These are phyloP conservation scores for Teunomyces lycoperdinae DNA, from an alignment of 805 yeast species.

Conservation along the genomic window DNA sequence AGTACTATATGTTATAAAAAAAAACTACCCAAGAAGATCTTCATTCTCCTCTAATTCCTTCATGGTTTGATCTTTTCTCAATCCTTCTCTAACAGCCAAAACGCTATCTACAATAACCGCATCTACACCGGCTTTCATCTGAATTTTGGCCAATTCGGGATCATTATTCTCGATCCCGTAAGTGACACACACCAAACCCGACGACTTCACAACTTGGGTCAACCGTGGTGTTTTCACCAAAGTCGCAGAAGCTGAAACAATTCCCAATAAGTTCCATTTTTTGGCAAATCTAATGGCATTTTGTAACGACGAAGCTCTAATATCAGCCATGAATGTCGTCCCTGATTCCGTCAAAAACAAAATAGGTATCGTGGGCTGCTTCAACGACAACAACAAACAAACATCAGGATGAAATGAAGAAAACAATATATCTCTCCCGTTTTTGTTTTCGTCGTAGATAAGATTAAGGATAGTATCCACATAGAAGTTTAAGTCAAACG, in stretches of 20 bases:
- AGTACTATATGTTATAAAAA: not conserved
- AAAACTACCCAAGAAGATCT: not conserved
- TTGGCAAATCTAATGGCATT: conserved; percentile 88
- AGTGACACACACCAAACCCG: conserved; percentile 90
- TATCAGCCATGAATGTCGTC: conserved; percentile 80
- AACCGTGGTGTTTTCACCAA: conserved; percentile 86
- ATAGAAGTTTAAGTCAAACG: conserved; percentile 80
- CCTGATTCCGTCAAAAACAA: conserved; percentile 89
- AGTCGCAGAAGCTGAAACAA: conserved; percentile 86
- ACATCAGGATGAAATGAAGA: conserved; percentile 95
- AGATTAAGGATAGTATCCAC: conserved; percentile 80
- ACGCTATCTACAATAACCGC: conserved; percentile 98
- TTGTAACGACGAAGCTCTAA: conserved; percentile 82
- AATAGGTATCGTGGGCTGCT: conserved; percentile 92
- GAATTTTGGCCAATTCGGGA: conserved; percentile 78
- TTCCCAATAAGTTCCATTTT: conserved; percentile 87
- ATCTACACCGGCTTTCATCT: conserved; percentile 93
- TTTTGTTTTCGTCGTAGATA: conserved; percentile 70
- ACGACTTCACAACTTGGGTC: conserved; percentile 84
- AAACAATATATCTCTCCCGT: conserved; percentile 82
- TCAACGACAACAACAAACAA: conserved; percentile 78
- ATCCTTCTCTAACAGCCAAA: conserved; percentile 84
- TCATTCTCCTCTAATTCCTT: not conserved
- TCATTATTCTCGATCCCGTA: conserved; percentile 83
- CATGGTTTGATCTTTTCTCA: conserved; percentile 38